Conservation (phyloP, 106 monocot genomes). For the Allium sativum region DNA sequence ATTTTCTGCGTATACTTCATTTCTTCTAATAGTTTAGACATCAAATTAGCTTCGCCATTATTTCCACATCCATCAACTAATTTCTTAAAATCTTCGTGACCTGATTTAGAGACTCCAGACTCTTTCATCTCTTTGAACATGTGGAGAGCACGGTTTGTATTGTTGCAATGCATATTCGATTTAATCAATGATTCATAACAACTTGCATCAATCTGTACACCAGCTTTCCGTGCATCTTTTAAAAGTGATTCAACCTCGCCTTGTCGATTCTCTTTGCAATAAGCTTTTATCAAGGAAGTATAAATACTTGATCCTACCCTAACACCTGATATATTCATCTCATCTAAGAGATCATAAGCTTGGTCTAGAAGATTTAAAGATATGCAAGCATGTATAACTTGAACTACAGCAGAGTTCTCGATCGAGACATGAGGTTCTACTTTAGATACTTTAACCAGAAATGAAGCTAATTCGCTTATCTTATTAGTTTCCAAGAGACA, state of each 20-base stretch:
- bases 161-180: conserved; percentile 29
- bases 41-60: conserved; percentile 39
- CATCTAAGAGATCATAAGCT: conserved; percentile 90
- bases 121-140: conserved; percentile 68
- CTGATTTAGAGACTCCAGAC: conserved; percentile 35
- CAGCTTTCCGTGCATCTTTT: conserved; percentile 65
- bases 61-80: conserved; percentile 37
- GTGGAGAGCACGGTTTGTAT: conserved; percentile 44
- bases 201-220: conserved; percentile 74
- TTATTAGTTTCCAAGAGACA: conserved; percentile 59
- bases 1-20: conserved; percentile 32
- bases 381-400: conserved; percentile 79
- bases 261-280: conserved; percentile 55
- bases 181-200: conserved; percentile 69
- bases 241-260: conserved; percentile 50
- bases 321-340: conserved; percentile 78
- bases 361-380: conserved; percentile 60
- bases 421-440: conserved; percentile 56
- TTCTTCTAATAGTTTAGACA: conserved; percentile 68
- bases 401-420: conserved; percentile 65
- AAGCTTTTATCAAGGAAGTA: conserved; percentile 70
- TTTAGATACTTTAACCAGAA: conserved; percentile 61
- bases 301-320: conserved; percentile 62
- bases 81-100: conserved; percentile 28
- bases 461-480: conserved; percentile 55